Conservation (phyloP, 2,329 filamentous ascomycete species). For the Chrysosporium queenslandicum region DNA sequence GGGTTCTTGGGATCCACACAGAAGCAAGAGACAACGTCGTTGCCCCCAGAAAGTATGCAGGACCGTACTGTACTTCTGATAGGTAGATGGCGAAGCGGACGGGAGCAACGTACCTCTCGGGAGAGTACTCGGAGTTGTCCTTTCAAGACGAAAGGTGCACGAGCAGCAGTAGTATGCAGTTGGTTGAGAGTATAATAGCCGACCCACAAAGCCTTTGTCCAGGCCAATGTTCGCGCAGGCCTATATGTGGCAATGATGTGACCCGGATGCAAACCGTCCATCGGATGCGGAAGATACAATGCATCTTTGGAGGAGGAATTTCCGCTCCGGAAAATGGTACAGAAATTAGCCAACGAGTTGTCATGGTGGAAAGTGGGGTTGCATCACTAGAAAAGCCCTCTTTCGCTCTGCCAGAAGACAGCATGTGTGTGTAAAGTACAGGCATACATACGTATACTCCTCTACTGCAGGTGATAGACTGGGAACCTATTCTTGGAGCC, state of each 20-base stretch:
- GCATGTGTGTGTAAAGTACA: neutral
- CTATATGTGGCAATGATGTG: neutral
- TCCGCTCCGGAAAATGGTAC: neutral
- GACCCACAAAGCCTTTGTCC: neutral
- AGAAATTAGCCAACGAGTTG: neutral
- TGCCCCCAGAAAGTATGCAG: neutral
- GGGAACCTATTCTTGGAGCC: neutral
- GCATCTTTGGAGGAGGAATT: neutral
- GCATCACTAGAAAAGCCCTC: neutral
- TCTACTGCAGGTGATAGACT: neutral
- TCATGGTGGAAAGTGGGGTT: neutral
- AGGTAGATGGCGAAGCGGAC: neutral
- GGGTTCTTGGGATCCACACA: slow-evolving; percentile 4
- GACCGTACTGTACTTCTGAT: neutral
- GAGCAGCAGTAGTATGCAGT: neutral
- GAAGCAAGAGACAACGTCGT: neutral
- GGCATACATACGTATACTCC: neutral
- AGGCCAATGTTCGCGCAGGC: neutral
- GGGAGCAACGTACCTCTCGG: neutral
- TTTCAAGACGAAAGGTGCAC: neutral
- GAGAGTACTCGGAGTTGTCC: neutral
- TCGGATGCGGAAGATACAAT: neutral
- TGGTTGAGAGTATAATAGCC: neutral
- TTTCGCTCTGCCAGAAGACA: neutral
- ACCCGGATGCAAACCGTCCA: neutral